Percentiles rank a stretch among this genome's conserved stretches.
Evolutionary conservation across 495 filamentous ascomycete species (phyloP).

Genomic region (Penicillium herquei): DNA sequence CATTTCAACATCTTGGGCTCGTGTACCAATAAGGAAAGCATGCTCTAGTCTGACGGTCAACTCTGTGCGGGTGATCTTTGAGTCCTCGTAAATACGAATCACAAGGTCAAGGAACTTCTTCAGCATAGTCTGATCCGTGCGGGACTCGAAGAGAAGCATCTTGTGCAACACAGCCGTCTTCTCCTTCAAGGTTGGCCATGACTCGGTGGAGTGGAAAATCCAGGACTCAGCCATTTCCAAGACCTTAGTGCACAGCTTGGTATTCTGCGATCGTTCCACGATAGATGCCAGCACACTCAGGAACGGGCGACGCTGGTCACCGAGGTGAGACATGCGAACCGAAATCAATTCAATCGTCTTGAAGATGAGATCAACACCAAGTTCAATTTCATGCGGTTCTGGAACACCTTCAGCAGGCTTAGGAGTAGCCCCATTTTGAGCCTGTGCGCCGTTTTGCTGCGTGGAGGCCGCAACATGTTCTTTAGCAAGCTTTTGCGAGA

Average conservation of each 20-base stretch:
- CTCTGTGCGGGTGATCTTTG: slow-evolving; percentile 90
- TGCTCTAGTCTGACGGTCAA: slow-evolving; percentile 95
- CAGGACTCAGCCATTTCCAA: slow-evolving; percentile 91
- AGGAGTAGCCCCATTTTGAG: slow-evolving; percentile 30
- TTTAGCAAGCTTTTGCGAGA: slow-evolving; percentile 88
- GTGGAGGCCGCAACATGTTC: slow-evolving; percentile 83
- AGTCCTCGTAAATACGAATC: slow-evolving; percentile 95
- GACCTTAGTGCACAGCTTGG: slow-evolving; percentile 82
- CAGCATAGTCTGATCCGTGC: slow-evolving; percentile 76
- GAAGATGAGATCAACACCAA: slow-evolving; percentile 82
- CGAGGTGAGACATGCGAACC: slow-evolving; percentile 88
- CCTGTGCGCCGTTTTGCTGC: slow-evolving; percentile 39
- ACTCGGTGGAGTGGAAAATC: slow-evolving; percentile 91
- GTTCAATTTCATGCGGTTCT: slow-evolving; percentile 73
- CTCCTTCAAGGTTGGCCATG: slow-evolving; percentile 95
- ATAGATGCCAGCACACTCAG: slow-evolving; percentile 90
- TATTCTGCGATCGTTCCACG: slow-evolving; percentile 88
- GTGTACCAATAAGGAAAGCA: slow-evolving; percentile 92
- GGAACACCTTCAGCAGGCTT: slow-evolving; percentile 57
- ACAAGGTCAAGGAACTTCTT: slow-evolving; percentile 93
- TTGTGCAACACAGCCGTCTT: slow-evolving; percentile 96
- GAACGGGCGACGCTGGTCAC: slow-evolving; percentile 87
- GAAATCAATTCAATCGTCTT: slow-evolving; percentile 93
- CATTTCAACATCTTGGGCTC: slow-evolving; percentile 95
- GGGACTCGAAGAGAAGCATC: slow-evolving; percentile 91